Conservation (phyloP, 768 basidiomycete species). For the Podaxis mareebaensis region DNA sequence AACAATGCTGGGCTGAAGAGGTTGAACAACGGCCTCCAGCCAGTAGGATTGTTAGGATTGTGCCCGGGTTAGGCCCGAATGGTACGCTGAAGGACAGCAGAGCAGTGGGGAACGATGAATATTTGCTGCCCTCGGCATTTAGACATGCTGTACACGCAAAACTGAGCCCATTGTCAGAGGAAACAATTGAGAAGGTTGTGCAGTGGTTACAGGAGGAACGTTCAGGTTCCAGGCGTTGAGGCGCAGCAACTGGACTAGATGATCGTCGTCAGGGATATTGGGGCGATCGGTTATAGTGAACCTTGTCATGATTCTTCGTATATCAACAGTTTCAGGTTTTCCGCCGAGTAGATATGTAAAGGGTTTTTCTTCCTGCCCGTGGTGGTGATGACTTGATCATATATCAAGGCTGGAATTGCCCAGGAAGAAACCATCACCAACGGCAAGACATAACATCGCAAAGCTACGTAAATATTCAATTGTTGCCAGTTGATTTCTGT, state of each 20-base stretch:
- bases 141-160: conserved; percentile 11
- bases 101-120: not conserved
- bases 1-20: conserved; percentile 14
- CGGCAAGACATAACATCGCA: too few species aligned
- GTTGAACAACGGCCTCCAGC: conserved; percentile 3
- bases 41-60: not conserved
- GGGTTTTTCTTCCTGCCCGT: too few species aligned
- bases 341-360: too few species aligned
- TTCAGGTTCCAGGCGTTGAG: not conserved
- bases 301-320: too few species aligned
- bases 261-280: too few species aligned
- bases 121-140: conserved; percentile 9
- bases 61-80: not conserved
- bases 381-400: too few species aligned
- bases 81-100: not conserved
- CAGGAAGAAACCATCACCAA: too few species aligned
- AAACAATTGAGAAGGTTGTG: conserved; percentile 7
- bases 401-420: too few species aligned
- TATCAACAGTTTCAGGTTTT: too few species aligned
- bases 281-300: too few species aligned
- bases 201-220: conserved; percentile 7
- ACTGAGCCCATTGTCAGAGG: conserved; percentile 9
- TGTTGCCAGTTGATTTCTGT: too few species aligned
- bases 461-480: too few species aligned
- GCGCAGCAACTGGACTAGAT: not conserved